Percentiles rank a stretch among this genome's conserved stretches.
phyloP scores from a whole-genome alignment of 176 grass and related monocot species.

The Eleusine coracana region DNA sequence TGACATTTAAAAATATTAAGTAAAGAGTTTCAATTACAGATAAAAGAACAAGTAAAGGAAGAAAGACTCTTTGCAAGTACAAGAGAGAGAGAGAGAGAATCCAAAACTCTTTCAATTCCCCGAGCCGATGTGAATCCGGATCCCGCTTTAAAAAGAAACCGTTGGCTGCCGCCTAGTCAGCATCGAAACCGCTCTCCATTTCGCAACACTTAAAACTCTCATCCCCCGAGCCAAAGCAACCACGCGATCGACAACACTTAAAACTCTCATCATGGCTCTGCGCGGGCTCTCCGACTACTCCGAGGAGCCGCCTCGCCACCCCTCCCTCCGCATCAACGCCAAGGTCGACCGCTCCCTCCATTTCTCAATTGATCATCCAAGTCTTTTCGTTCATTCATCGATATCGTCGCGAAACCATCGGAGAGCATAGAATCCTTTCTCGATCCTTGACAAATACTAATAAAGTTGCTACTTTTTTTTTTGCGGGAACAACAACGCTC shows the following conservation, averaged over 20 bases:
- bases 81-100: no score
- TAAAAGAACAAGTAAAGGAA: no score
- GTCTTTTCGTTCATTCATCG: not conserved
- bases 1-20: no score
- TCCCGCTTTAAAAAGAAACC: conserved; percentile 20
- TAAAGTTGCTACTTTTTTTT: not conserved
- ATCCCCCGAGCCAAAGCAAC: not conserved
- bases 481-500: not conserved
- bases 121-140: not conserved
- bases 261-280: conserved; percentile 21
- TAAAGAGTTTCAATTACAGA: no score
- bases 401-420: no score
- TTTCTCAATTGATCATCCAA: not conserved
- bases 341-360: conserved; percentile 34
- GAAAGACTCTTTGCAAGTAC: no score
- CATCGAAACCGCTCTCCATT: not conserved
- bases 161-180: conserved; percentile 1
- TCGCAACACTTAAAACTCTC: not conserved
- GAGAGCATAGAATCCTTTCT: not conserved
- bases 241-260: not conserved
- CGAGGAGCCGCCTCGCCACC: conserved; percentile 62
- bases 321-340: conserved; percentile 66
- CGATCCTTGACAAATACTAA: not conserved
- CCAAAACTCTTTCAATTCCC: not conserved
- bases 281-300: conserved; percentile 61